Base-by-base conservation (phyloP, 2,329 filamentous ascomycete species). In the Cordyceps militaris region DNA sequence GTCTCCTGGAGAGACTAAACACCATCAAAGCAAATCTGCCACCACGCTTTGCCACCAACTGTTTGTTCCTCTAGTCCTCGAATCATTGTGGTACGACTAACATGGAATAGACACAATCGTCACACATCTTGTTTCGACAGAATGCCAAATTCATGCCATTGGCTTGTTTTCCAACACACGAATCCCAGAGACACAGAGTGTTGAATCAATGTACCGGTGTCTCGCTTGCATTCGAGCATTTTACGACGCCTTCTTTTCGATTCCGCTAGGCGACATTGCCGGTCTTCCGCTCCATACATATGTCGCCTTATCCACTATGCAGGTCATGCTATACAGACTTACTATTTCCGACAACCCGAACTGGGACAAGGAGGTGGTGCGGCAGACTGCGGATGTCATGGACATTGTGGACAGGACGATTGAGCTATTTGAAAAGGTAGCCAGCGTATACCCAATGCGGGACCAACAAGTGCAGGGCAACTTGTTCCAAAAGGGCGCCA, bases 341-440 rank as follows among this genome's bases (percentile, higher is more conserved):
- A 71, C 71, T 2, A 71, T 68, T 1, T 65, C 71, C 3, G 73
- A 76, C 8, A 70, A 72, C 47, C 70, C 71, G 2, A 70, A 66
- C 6, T 77, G 74, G 74, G 74, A 77, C 57, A 71, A 69, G 55
- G 66, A 69, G 4, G 59, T 69, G 1, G 66, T 76, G 6, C 67
- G 67, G 14, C 64, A 65, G 23, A 73, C 69, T 1, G 71, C 65
- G 4, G 70, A 76, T 48, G 62, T 75, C 0, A 63, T 73, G 2
- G 55, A 60, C 7, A 62, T 74, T n/a, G 59, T 75, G 4, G 70
- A 74, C 42, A 66, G 67, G 46, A 64, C 66, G 4, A 67, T 70
- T 44, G 67, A 71, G n/a, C 49, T 66, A n/a, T 70, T 73, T 34
- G 60, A 61, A 21, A 63, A 63, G 19, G 50, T 70, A 7, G 62